Evolutionary conservation across 2,329 filamentous ascomycete genomes (phyloP), one percentile per base, ranked within the genome.

Genomic region (Catunica adiposa): DNA sequence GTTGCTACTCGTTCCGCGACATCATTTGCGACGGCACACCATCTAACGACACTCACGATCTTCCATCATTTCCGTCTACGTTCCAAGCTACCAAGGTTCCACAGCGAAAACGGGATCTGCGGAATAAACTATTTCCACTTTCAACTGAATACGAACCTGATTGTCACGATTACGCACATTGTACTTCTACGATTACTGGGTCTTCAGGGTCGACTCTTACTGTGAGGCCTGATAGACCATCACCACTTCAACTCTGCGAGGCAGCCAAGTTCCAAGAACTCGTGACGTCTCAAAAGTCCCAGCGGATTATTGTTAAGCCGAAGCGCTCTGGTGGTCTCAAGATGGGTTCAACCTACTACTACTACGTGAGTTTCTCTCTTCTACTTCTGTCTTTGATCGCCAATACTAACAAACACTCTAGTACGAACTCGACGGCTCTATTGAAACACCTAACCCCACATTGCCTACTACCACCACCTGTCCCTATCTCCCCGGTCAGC

Each of bases 291-390:
- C 29, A 34, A 34, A 34, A 11, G 5, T 11, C 29, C 29, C 5
- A 34, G 29, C 5, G 29, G 29, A 53, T 7, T 2, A 25, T 9
- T 4, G 11, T 38, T 15, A 40, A 26, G 17, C 51, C 14, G 40
- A 14, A 53, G 25, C 51, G 9, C 17, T 52, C 56, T 47, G 89
- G 89, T 57, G 89, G 85, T 54, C 75, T 96, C 61, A 92, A 84
- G 68, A 95, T 95, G 86, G 89, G 89, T 47, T 81, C 84, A 59
- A 92, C 84, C 15, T 96, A 96, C 69, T 96, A 90, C 77, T 97
- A 94, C 73, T 96, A 92, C 70, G 88, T 94, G 73, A 70, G 85
- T 75, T 47, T 51, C 51, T 42, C 17, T 22, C 17, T 2, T 48
- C 8, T 8, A 22, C n/a, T 22, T 9, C 44, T 23, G 9, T 48